phyloP scores from a whole-genome alignment of 371 early-diverging fungal genomes.

The Smittium culicis region DNA sequence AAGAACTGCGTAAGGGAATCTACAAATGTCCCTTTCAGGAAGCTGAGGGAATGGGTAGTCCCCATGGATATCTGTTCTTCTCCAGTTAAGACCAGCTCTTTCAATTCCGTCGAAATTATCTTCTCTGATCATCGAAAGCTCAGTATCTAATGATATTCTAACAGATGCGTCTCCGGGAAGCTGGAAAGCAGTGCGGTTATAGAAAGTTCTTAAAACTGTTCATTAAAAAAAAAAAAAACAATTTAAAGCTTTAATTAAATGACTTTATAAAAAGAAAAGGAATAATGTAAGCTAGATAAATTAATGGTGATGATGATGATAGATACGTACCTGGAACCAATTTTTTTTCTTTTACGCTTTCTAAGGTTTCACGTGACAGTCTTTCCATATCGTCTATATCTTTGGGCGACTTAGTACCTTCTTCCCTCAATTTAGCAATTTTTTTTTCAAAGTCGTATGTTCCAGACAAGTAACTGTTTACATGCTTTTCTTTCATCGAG shows the following conservation, averaged over 20 bases:
- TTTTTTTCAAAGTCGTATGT: conserved; percentile 57
- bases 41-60: conserved; percentile 88
- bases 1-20: conserved; percentile 95
- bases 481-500: conserved; percentile 85
- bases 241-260: neutral
- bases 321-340: conserved; percentile 60
- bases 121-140: conserved; percentile 93
- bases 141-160: conserved; percentile 96
- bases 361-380: conserved; percentile 69
- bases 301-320: no score
- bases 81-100: conserved; percentile 83
- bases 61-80: conserved; percentile 82
- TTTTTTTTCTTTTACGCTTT: conserved; percentile 53
- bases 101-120: conserved; percentile 63
- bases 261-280: neutral
- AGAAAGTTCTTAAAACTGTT: conserved; percentile 79
- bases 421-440: conserved; percentile 64
- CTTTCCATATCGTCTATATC: conserved; percentile 57
- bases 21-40: conserved; percentile 62
- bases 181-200: conserved; percentile 99
- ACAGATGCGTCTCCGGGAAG: conserved; percentile 96
- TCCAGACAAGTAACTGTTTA: conserved; percentile 73
- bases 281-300: neutral
- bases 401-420: conserved; percentile 52
- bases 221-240: neutral